Evolutionary conservation across 495 filamentous ascomycete species (phyloP), one percentile per base, ranked within the genome.

Genomic region (Bombardia bombarda): DNA sequence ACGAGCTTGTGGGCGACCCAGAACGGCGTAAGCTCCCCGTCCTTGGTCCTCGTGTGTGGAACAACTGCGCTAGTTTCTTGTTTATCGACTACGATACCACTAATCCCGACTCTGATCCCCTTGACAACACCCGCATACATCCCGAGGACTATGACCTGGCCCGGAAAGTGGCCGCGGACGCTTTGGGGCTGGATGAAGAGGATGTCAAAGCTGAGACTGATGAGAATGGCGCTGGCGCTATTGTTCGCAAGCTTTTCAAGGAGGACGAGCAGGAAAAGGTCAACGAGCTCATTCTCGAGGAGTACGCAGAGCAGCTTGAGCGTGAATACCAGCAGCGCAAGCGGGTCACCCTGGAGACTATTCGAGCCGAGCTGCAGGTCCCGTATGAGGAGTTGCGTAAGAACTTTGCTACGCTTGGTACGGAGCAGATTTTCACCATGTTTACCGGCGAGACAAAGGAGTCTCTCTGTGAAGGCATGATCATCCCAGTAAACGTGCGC

Each of bases 111-210:
- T 80, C 87, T 0, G 93, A 98, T 56, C 93, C 92, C 22, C 74
- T 98, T 5, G 92, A 98, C 61, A 95, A 93, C 58, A 97, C 92
- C 21, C 79, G 92, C 61, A 86, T 97, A 13, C 92, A 98, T 56
- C 92, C 92, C 6, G 92, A 97, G 72, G 92, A 97, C 58, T 98
- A 98, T 60, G 92, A 98, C 39, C 75, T 98, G 32, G 92, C 87
- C 16, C 82, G 90, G 40, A 98, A 98, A 62, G 96, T 97, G 82
- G 93, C 92, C 18, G 92, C 93, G 12, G 92, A 98, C 72, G 93
- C 92, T 32, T 68, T 97, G 33, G 90, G 95, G 57, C 65, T 96
- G 50, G 93, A 98, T 53, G 92, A 98, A 61, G 92, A 98, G 64
- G 92, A 98, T 57, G 85, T 97, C 61, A 90, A 95, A 62, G 88